Percentiles rank a stretch among this genome's conserved stretches.
phyloP scores from a whole-genome alignment of 768 basidiomycete genomes.

The Lanmaoa pseudosensibilis region DNA sequence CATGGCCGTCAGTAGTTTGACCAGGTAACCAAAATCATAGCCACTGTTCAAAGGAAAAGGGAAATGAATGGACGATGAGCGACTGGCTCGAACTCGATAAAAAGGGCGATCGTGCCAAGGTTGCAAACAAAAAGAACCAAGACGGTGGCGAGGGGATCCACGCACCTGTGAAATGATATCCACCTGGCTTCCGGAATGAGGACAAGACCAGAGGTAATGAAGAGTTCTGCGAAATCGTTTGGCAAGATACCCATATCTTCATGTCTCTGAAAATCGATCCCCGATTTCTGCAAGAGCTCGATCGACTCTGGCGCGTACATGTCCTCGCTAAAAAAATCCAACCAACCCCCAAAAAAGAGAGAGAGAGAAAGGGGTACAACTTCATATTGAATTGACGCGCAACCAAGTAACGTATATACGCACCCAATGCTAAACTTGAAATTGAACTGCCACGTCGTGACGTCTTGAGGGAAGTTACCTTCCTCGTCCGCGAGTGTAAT shows the following conservation, averaged over 20 bases:
- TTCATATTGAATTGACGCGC: not conserved
- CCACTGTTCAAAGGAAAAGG: conserved; percentile 54
- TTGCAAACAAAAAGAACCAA: not conserved
- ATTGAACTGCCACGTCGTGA: conserved; percentile 99
- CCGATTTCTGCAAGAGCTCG: conserved; percentile 90
- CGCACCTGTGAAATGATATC: conserved; percentile 97
- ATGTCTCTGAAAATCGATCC: conserved; percentile 93
- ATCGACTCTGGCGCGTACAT: conserved; percentile 99
- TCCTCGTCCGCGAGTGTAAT: conserved; percentile 93
- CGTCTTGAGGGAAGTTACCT: conserved; percentile 86
- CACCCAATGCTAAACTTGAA: conserved; percentile 90
- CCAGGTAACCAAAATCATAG: conserved; percentile 98
- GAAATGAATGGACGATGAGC: not conserved
- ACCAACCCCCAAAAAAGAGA: not conserved
- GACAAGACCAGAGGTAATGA: conserved; percentile 96
- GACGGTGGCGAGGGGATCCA: not conserved
- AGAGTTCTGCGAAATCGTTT: conserved; percentile 93
- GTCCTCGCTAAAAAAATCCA: conserved; percentile 67
- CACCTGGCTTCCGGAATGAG: conserved; percentile 86
- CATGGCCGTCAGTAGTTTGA: conserved; percentile 85
- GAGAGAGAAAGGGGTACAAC: not conserved
- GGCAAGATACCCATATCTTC: conserved; percentile 90
- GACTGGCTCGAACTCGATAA: not conserved
- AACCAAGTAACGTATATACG: conserved; percentile 29
- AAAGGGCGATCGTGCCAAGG: not conserved